A percentile compares a stretch with the other conserved stretches of the same genome.
Evolutionary conservation across 2,329 filamentous ascomycete species (phyloP).

Genomic region (Aspergillus ruber): DNA sequence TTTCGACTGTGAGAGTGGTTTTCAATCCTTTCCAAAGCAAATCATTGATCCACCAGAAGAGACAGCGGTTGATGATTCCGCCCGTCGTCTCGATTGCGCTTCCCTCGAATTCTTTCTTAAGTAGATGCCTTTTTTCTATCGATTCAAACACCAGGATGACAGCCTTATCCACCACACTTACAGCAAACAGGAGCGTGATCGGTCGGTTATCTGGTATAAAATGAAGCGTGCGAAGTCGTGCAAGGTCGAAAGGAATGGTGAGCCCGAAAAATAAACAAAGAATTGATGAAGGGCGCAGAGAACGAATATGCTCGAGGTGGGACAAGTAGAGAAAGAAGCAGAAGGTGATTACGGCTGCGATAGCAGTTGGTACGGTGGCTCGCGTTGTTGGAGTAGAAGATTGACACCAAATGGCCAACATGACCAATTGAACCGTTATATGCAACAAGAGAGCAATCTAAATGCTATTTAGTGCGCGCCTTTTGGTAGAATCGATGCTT

Average conservation of each 20-base stretch:
- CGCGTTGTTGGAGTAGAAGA: conserved; percentile 10
- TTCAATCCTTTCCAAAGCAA: conserved; percentile 46
- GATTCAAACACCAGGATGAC: conserved; percentile 26
- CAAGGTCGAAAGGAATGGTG: conserved; percentile 42
- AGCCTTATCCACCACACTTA: no score
- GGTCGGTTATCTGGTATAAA: conserved; percentile 17
- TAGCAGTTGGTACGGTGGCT: conserved; percentile 25
- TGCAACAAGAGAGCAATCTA: conserved; percentile 13
- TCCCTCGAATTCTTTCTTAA: conserved; percentile 32
- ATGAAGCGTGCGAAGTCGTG: conserved; percentile 41
- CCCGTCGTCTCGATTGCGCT: conserved; percentile 48
- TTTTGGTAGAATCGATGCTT: no score
- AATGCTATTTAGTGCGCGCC: no score
- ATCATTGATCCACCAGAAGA: conserved; percentile 52
- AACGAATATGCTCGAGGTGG: conserved; percentile 42
- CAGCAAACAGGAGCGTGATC: no score
- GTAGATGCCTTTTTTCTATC: conserved; percentile 37
- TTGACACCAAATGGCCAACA: conserved; percentile 17
- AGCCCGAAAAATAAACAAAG: conserved; percentile 43
- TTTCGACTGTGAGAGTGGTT: conserved; percentile 38
- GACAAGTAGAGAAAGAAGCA: conserved; percentile 36
- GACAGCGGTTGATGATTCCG: conserved; percentile 42
- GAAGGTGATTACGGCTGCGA: conserved; percentile 23
- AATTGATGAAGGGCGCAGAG: conserved; percentile 42
- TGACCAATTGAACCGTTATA: conserved; percentile 27